These are phyloP conservation scores for Thelephora aurantiotincta DNA, from an alignment of 768 basidiomycete species.

Conservation along the genomic window DNA sequence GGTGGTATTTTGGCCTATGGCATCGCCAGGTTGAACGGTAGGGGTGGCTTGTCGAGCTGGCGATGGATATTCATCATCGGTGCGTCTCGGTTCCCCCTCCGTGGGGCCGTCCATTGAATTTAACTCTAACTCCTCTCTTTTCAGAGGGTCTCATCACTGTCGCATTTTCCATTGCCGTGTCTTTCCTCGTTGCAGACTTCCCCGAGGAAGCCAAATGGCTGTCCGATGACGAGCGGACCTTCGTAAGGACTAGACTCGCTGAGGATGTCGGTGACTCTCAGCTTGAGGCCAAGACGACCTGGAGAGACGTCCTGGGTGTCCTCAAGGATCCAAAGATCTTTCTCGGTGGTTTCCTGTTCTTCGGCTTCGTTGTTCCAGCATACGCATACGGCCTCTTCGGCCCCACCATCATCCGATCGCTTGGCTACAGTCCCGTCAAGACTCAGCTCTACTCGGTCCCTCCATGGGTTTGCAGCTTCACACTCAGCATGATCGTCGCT, in stretches of 20 bases:
- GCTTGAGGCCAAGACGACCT: constrained; percentile 10
- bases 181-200: constrained; percentile 20
- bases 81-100: background rate
- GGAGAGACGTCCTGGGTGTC: constrained; percentile 11
- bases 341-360: constrained; percentile 18
- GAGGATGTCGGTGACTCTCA: constrained; percentile 17
- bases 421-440: constrained; percentile 13
- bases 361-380: constrained; percentile 16
- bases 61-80: constrained; percentile 21
- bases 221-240: constrained; percentile 13
- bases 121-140: constrained; percentile 11
- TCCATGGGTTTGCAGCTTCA: constrained; percentile 15
- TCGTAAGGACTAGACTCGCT: too few relatives aligned
- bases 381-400: constrained; percentile 13
- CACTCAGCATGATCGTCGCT: constrained; percentile 12
- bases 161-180: constrained; percentile 17
- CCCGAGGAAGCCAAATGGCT: too few relatives aligned
- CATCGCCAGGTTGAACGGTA: constrained; percentile 20
- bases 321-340: too few relatives aligned
- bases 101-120: background rate
- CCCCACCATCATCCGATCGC: constrained; percentile 10
- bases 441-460: constrained; percentile 18
- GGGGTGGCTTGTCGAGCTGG: constrained; percentile 17
- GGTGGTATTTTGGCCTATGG: constrained; percentile 19
- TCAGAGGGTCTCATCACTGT: constrained; percentile 23